A percentile compares a stretch with the other conserved stretches of the same genome.
These are phyloP conservation scores for Amylocarpus encephaloides DNA, from an alignment of 2,329 filamentous ascomycete species.

Conservation along the genomic window DNA sequence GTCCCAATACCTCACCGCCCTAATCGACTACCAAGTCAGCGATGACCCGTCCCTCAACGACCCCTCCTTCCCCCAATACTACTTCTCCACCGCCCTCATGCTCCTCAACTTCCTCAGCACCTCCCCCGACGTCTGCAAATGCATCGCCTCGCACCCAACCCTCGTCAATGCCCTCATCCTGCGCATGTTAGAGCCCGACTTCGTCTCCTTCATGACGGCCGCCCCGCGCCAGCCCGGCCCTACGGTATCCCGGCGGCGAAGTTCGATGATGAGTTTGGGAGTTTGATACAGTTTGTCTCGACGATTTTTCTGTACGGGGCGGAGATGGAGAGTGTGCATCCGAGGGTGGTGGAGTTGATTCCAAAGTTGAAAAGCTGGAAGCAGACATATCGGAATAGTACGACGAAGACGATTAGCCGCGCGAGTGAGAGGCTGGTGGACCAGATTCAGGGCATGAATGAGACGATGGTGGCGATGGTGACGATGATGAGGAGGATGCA, in stretches of 20 bases:
- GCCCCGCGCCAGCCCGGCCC: conserved; percentile 1
- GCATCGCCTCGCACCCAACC: conserved; percentile 14
- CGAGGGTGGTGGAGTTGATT: conserved; percentile 20
- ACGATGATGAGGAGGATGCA: conserved; percentile 13
- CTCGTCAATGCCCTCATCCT: conserved; percentile 19
- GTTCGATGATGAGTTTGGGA: conserved; percentile 25
- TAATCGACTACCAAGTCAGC: conserved; percentile 22
- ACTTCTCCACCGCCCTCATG: conserved; percentile 17
- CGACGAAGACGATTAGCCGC: conserved; percentile 16
- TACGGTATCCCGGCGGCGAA: conserved; percentile 10
- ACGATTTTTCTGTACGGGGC: conserved; percentile 20
- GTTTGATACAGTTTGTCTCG: conserved; percentile 23
- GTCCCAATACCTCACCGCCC: conserved; percentile 22
- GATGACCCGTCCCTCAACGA: conserved; percentile 17
- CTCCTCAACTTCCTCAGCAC: conserved; percentile 21
- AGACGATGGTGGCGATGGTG: conserved; percentile 10
- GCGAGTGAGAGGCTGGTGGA: conserved; percentile 17
- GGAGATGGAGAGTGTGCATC: conserved; percentile 11
- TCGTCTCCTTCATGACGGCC: conserved; percentile 17
- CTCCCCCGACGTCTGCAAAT: conserved; percentile 21
- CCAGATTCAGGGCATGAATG: conserved; percentile 19
- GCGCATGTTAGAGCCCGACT: conserved; percentile 17
- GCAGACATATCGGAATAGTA: conserved; percentile 12
- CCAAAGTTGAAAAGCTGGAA: conserved; percentile 19
- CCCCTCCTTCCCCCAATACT: conserved; percentile 18